Base-by-base conservation (phyloP, 2,329 filamentous ascomycete genomes). In the Hypocreales sp. region DNA sequence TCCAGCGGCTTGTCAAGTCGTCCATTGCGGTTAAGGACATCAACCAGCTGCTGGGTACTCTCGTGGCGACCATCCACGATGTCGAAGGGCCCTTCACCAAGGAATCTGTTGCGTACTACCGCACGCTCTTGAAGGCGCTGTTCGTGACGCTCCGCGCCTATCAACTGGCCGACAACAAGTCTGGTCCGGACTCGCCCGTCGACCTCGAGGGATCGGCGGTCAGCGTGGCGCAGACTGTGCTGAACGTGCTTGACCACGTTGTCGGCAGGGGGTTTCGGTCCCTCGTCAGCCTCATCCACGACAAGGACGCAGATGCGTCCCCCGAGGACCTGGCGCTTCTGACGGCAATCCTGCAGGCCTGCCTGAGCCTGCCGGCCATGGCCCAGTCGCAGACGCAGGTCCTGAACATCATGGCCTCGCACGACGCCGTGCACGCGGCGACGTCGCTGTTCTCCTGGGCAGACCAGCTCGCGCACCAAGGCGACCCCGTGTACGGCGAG, bases 371-470 rank as follows among this genome's bases (percentile, higher is more conserved):
- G 17, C 81, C 83, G 1, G 75, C 77, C 25, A 75, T 82, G 33
- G 72, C 79, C 29, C 67, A 79, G 37, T 70, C 73, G 26, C 72
- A 79, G 35, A 62, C 68, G 10, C 76, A 83, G 39, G 68, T 87
- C 20, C 63, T 82, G 28, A 69, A 73, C 42, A 74, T 75, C 37
- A 62, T 83, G 60, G 61, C 68, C 2, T 69, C 71, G 25, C 74
- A 84, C 45, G 74, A 79, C 36, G 76, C 77, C 1, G 66, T 82
- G 24, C 79, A 87, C 41, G 79, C 84, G 34, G 86, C 84, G 1
- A 75, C 78, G 5, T 83, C 80, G 19, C 65, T 98, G 5, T 95
- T 87, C 53, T 93, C 84, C 0, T 98, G 90, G 90, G 72, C 87
- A 4, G 84, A 95, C 49, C 73, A 77, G 38, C 64, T 95, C 15